Percentiles rank a stretch among this genome's conserved stretches.
phyloP scores from a whole-genome alignment of 345 rosid genomes.

The Bruguiera gymnorhiza region DNA sequence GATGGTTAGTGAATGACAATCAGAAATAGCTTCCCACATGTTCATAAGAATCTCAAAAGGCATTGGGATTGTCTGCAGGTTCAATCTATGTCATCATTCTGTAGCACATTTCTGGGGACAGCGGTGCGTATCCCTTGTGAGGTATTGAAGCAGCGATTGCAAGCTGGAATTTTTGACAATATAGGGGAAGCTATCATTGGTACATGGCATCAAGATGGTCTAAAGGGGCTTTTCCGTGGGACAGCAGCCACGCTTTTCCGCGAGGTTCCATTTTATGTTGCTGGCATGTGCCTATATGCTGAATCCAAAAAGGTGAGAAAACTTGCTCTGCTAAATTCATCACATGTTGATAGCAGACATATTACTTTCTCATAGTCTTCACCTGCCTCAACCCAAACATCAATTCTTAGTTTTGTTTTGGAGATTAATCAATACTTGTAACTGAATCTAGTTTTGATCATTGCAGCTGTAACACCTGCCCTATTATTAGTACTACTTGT shows the following conservation, averaged over 20 bases:
- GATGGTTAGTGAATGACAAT: neutral
- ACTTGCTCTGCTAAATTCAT: neutral
- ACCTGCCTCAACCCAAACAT: too few species aligned
- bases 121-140: constrained; percentile 95
- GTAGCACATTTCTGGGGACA: constrained; percentile 94
- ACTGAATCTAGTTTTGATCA: too few species aligned
- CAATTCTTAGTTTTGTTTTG: neutral
- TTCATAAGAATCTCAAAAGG: neutral
- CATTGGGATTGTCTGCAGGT: constrained; percentile 45
- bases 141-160: constrained; percentile 95
- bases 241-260: constrained; percentile 95
- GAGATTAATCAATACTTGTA: too few species aligned
- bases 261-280: constrained; percentile 94
- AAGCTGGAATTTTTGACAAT: constrained; percentile 83
- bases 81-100: constrained; percentile 90
- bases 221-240: constrained; percentile 91
- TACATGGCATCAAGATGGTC: constrained; percentile 94
- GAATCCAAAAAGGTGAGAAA: constrained; percentile 90
- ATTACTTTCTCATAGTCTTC: neutral
- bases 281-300: constrained; percentile 85
- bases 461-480: too few species aligned
- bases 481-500: too few species aligned
- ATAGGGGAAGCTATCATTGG: constrained; percentile 88
- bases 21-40: neutral
- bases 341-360: too few species aligned